phyloP scores from a whole-genome alignment of 148 eudicot genomes.

The Polygonum maritimum region DNA sequence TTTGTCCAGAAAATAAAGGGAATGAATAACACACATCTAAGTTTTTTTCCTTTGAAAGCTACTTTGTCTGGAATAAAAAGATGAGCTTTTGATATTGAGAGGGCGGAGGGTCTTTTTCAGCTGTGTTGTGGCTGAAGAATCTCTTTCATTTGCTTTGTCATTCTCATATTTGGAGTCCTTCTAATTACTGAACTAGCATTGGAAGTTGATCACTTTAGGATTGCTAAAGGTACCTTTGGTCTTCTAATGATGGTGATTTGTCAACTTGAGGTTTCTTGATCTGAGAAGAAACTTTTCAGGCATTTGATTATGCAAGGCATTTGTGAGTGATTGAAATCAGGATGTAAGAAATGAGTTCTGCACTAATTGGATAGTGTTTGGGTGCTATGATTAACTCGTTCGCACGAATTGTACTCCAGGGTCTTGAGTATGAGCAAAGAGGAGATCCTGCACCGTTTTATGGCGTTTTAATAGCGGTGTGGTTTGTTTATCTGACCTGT shows the following conservation, averaged over 20 bases:
- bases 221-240: background rate
- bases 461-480: background rate
- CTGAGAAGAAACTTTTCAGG: background rate
- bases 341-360: background rate
- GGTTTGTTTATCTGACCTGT: background rate
- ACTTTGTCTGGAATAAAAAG: background rate
- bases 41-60: background rate
- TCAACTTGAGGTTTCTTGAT: background rate
- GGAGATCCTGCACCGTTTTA: background rate
- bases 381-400: background rate
- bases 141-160: background rate
- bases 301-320: background rate
- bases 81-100: background rate
- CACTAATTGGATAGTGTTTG: background rate
- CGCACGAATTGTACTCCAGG: background rate
- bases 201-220: background rate
- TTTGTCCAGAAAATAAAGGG: background rate
- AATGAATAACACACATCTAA: background rate
- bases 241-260: background rate
- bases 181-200: background rate
- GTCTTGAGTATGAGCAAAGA: background rate
- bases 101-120: background rate
- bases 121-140: background rate
- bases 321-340: background rate
- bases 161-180: background rate